Conservation (phyloP, 805 yeast species). For the Lipomyces yamadae region DNA sequence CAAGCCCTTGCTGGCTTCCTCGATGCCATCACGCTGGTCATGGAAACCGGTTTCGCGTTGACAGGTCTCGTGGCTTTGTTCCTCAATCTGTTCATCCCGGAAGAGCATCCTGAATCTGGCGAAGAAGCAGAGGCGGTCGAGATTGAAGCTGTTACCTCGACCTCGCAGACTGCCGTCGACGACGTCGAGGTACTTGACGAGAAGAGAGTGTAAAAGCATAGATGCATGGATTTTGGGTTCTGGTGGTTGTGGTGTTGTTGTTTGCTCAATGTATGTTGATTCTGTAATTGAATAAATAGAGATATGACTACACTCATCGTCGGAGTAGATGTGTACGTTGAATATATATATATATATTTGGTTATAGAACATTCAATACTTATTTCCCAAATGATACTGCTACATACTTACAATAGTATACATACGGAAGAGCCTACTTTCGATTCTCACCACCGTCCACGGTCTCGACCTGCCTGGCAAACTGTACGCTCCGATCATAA, state of each 20-base stretch:
- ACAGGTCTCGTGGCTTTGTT: constrained; percentile 68
- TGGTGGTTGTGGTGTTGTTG: neutral
- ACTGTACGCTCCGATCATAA: constrained; percentile 59
- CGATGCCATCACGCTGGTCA: constrained; percentile 68
- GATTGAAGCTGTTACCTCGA: constrained; percentile 23
- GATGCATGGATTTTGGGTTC: neutral
- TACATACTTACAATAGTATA: neutral
- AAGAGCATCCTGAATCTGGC: constrained; percentile 48
- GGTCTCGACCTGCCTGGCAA: constrained; percentile 18
- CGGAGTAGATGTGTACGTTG: no score
- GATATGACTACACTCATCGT: no score
- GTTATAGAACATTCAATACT: no score
- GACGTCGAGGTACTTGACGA: neutral
- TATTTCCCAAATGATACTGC: no score
- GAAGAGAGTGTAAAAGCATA: neutral
- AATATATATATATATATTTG: no score
- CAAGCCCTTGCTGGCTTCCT: constrained; percentile 61
- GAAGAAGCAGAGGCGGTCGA: constrained; percentile 27
- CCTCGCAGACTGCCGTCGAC: neutral
- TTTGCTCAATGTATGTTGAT: neutral
- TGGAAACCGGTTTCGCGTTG: constrained; percentile 75
- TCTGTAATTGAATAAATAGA: neutral
- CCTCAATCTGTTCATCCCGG: constrained; percentile 66
- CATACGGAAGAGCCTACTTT: neutral
- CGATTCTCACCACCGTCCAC: constrained; percentile 13